Percentiles rank a stretch among this genome's conserved stretches.
phyloP scores from a whole-genome alignment of 805 yeast species.

The Jamesozyma rosinii region DNA sequence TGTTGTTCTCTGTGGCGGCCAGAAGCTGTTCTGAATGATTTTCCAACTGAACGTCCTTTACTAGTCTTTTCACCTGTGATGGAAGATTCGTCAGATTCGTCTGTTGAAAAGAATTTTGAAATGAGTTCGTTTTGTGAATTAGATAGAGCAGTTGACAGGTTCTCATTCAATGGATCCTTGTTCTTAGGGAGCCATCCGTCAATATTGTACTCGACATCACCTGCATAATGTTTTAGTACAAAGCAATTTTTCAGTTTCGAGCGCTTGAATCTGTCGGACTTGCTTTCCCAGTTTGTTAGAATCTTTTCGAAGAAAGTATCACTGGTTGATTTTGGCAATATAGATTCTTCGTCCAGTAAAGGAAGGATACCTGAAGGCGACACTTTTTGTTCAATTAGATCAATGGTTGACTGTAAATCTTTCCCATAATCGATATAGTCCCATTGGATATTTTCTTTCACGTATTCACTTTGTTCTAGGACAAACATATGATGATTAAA shows the following conservation, averaged over 20 bases:
- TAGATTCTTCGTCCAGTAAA: slow-evolving; percentile 87
- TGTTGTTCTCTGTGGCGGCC: slow-evolving; percentile 85
- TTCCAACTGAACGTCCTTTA: slow-evolving; percentile 3
- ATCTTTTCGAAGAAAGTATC: slow-evolving; percentile 73
- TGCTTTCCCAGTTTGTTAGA: slow-evolving; percentile 50
- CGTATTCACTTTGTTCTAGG: slow-evolving; percentile 91
- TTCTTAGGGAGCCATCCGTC: slow-evolving; percentile 93
- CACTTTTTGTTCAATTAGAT: slow-evolving; percentile 64
- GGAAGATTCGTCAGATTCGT: slow-evolving; percentile 2
- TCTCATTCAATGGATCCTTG: slow-evolving; percentile 83
- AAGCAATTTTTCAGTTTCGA: slow-evolving; percentile 72
- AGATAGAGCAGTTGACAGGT: slow-evolving; percentile 51
- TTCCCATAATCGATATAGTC: slow-evolving; percentile 91
- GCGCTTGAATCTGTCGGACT: slow-evolving; percentile 53
- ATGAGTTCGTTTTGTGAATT: slow-evolving; percentile 51
- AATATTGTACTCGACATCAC: slow-evolving; percentile 85
- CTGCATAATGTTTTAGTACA: slow-evolving; percentile 86
- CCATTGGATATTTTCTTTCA: slow-evolving; percentile 92
- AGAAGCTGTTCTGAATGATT: slow-evolving; percentile 53
- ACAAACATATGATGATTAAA: slow-evolving; percentile 97
- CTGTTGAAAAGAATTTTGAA: slow-evolving; percentile 41
- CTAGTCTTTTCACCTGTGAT: background rate
- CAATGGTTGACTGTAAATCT: slow-evolving; percentile 89
- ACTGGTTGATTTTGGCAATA: slow-evolving; percentile 86
- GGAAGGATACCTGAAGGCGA: slow-evolving; percentile 76